A percentile compares a stretch with the other conserved stretches of the same genome.
Evolutionary conservation across 768 basidiomycete species (phyloP).

Genomic region (Phylloporus sp.): DNA sequence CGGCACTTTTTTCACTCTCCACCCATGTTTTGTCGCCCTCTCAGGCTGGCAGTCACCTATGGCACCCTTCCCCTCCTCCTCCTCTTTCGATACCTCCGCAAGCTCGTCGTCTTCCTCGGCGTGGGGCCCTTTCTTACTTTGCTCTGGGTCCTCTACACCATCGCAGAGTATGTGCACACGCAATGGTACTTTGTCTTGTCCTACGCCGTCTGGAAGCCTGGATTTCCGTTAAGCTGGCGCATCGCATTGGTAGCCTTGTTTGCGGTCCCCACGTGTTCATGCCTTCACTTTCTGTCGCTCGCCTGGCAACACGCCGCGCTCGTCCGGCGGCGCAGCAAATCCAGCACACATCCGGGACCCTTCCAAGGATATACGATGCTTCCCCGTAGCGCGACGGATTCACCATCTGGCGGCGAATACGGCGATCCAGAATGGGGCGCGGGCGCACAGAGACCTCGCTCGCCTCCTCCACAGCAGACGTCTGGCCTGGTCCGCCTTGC

Average conservation of each 20-base stretch:
- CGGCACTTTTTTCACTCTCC: neutral
- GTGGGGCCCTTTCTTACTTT: neutral
- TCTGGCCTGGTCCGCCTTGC: neutral
- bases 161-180: constrained; percentile 9
- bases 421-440: neutral
- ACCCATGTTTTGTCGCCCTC: constrained; percentile 1
- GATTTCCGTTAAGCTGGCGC: constrained; percentile 20
- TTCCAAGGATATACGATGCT: constrained; percentile 12
- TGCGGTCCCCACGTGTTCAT: constrained; percentile 9
- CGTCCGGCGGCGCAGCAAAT: neutral
- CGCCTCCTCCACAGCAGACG: neutral
- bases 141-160: constrained; percentile 4
- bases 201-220: constrained; percentile 14
- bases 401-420: neutral
- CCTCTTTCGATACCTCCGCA: neutral
- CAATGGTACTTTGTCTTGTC: constrained; percentile 3
- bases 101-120: neutral
- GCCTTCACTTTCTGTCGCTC: constrained; percentile 8
- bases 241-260: constrained; percentile 11
- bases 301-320: neutral
- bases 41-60: neutral
- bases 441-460: neutral
- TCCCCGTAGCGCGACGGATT: constrained; percentile 1
- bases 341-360: neutral
- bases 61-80: neutral